phyloP scores from a whole-genome alignment of 1,284 basidiomycete species.

The Marasmius sp. region DNA sequence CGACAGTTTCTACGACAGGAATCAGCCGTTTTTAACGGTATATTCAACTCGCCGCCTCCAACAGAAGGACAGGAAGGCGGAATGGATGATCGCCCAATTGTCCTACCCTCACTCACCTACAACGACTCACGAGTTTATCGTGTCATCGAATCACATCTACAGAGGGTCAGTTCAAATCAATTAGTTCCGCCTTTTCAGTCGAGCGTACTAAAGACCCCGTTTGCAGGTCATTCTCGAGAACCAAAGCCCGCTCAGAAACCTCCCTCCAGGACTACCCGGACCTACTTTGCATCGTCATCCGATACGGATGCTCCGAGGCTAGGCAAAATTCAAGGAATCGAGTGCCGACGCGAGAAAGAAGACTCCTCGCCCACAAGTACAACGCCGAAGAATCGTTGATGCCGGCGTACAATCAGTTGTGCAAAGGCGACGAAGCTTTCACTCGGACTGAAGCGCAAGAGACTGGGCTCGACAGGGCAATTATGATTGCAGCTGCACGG shows the following conservation, averaged over 20 bases:
- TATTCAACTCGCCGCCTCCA: neutral
- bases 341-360: neutral
- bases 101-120: constrained; percentile 1
- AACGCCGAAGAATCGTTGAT: constrained; percentile 1
- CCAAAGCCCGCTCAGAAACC: neutral
- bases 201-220: neutral
- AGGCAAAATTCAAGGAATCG: constrained; percentile 4
- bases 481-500: constrained; percentile 3
- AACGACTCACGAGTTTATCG: constrained; percentile 5
- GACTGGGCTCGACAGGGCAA: constrained; percentile 2
- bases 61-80: neutral
- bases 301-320: constrained; percentile 2
- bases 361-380: constrained; percentile 8
- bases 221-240: neutral
- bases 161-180: neutral
- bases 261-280: constrained; percentile 4
- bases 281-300: neutral
- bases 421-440: neutral
- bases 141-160: constrained; percentile 7
- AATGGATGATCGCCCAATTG: neutral
- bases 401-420: constrained; percentile 6
- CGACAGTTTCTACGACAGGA: neutral
- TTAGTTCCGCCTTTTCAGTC: no score
- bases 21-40: neutral
- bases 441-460: neutral